Evolutionary conservation across 495 filamentous ascomycete species (phyloP), one percentile per base, ranked within the genome.

Genomic region (Neohortaea acidophila): DNA sequence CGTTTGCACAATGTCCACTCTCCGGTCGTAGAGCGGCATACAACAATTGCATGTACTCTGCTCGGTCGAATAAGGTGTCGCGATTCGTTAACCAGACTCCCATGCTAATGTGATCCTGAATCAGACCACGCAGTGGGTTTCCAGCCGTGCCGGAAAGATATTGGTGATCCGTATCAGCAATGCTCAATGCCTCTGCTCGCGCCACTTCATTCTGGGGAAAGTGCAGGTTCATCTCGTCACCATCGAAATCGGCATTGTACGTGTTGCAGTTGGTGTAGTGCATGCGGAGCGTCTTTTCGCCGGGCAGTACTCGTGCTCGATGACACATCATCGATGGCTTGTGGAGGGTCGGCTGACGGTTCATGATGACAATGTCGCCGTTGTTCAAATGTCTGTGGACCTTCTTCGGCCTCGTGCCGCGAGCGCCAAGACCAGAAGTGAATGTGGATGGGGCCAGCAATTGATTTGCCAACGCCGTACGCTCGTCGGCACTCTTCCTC

Each of bases 201-300:
- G 87, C 91, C 53, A 94, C 65, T 55, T 94, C 91, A 50, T 91
- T 94, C 48, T 99, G 91, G 8, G 91, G 91, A 54, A 99, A 94
- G 57, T 99, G 91, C 89, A 99, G 92, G 57, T 99, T 99, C 91
- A 99, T 99, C 61, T 99, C 91, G 51, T 99, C 91, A 57, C 91
- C 91, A 56, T 99, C 91, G 59, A 96, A 99, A 71, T 99, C 91
- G n/a, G 91, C 91, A 50, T 99, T 99, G 68, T 99, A 97, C 9
- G 91, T 93, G 55, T 94, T 96, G 59, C 89, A 94, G 57, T 99
- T 99, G 41, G 91, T 87, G 60, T 99, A 99, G 64, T 96, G 91
- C 87, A 99, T 94, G 41, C 91, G 85, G 54, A 99, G 85, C 0
- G 87, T 94, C 59, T 87, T 86, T 56, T 99, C 91, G 8, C 84